phyloP scores from a whole-genome alignment of 768 basidiomycete genomes.

The Suillus lakei region DNA sequence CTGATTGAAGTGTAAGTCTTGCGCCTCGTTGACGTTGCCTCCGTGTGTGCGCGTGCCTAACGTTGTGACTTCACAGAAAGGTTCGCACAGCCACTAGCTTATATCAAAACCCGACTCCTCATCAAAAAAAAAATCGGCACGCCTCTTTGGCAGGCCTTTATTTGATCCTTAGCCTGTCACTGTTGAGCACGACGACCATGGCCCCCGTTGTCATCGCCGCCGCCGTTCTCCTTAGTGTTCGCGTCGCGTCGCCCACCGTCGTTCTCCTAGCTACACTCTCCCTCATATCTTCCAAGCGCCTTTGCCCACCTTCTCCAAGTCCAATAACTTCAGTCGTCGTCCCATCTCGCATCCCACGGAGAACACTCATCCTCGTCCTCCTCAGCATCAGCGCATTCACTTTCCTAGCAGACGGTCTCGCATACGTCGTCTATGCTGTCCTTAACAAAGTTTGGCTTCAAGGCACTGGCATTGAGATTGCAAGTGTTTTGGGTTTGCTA shows the following conservation, averaged over 20 bases:
- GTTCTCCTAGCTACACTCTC: constrained; percentile 67
- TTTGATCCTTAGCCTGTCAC: not conserved
- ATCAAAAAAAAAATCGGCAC: not conserved
- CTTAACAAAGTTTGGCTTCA: constrained; percentile 68
- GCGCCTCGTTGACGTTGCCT: not conserved
- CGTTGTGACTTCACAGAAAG: not conserved
- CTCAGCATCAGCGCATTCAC: constrained; percentile 73
- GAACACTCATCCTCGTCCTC: constrained; percentile 71
- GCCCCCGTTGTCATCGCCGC: constrained; percentile 7
- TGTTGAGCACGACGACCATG: not conserved
- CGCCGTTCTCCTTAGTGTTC: constrained; percentile 56
- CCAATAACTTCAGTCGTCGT: constrained; percentile 82
- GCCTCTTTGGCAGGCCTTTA: not conserved
- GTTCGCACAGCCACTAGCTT: constrained; percentile 1
- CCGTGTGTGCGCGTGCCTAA: not conserved
- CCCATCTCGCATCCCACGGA: constrained; percentile 72
- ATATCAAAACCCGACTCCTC: not conserved
- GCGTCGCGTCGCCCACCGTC: constrained; percentile 70
- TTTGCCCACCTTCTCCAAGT: constrained; percentile 48
- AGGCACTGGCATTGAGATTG: constrained; percentile 67
- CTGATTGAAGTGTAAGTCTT: too few relatives aligned
- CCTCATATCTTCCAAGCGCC: constrained; percentile 54
- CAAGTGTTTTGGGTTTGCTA: constrained; percentile 66
- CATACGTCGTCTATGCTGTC: constrained; percentile 68
- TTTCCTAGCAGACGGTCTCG: constrained; percentile 78